Percentiles rank a stretch among this genome's conserved stretches.
Evolutionary conservation across 2,329 filamentous ascomycete genomes (phyloP).

Genomic region (Aquanectria penicillioides): DNA sequence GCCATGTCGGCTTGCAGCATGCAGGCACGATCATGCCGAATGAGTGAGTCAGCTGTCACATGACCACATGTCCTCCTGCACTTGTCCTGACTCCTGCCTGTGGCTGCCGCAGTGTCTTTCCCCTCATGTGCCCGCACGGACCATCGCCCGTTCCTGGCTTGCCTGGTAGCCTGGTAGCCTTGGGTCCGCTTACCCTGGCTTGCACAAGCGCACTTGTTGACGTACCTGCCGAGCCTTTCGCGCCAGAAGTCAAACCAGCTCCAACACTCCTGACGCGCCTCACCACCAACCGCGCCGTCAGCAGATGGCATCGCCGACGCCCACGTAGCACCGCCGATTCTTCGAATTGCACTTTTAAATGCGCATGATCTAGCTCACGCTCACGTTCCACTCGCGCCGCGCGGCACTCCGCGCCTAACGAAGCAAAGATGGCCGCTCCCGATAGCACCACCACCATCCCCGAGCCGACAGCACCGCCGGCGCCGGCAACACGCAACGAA

Average conservation of each 20-base stretch:
- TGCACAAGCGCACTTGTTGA: slow-evolving; percentile 31
- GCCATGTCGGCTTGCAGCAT: too few relatives aligned
- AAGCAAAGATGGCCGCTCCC: slow-evolving; percentile 7
- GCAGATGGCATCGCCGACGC: slow-evolving; percentile 30
- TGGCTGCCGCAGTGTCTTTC: not conserved
- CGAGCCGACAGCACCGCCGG: slow-evolving; percentile 7
- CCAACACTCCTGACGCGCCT: slow-evolving; percentile 9
- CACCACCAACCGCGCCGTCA: slow-evolving; percentile 14
- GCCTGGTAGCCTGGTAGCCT: too few relatives aligned
- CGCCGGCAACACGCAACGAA: slow-evolving; percentile 28
- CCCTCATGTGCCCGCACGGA: slow-evolving; percentile 25
- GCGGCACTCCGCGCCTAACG: slow-evolving; percentile 3
- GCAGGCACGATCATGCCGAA: too few relatives aligned
- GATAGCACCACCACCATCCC: slow-evolving; percentile 41
- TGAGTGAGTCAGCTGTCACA: too few relatives aligned
- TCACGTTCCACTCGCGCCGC: slow-evolving; percentile 5
- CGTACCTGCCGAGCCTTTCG: slow-evolving; percentile 20
- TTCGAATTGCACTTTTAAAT: slow-evolving; percentile 10
- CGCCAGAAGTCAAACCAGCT: slow-evolving; percentile 23
- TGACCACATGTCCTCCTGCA: slow-evolving; percentile 13
- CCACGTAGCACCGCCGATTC: slow-evolving; percentile 2
- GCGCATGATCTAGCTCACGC: slow-evolving; percentile 9
- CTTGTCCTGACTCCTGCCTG: not conserved
- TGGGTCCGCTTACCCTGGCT: slow-evolving; percentile 10
- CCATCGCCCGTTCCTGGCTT: slow-evolving; percentile 28